Evolutionary conservation across 2,329 filamentous ascomycete genomes (phyloP), one percentile per base, ranked within the genome.

Genomic region (Tolypocladium capitatum): DNA sequence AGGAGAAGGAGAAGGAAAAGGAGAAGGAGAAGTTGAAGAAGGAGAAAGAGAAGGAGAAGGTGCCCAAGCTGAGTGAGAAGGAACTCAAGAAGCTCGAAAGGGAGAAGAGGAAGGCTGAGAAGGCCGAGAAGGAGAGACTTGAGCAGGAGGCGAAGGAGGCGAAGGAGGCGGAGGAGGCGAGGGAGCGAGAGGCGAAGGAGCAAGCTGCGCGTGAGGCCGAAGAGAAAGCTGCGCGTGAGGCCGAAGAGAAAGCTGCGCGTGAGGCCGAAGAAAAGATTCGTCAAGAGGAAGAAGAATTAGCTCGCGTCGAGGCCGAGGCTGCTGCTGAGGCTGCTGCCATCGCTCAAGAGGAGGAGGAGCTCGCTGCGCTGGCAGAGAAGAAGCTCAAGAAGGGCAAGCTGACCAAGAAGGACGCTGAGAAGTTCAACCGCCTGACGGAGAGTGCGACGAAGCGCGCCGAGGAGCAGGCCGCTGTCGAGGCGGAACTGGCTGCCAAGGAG

Each of bases 61-160:
- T 68, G 46, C 62, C 64, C 9, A 74, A 70, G 57, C 60, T 75
- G 38, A 69, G 59, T 57, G 71, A 72, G 54, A 75, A 71, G 50
- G 73, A 76, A 55, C 66, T 70, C 18, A 70, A 72, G 55, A 73
- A 73, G 55, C 70, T 73, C 21, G 72, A 75, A 46, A 71, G 71
- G 56, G 65, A 71, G 53, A 70, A 68, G 57, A 67, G 65, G 30
- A 69, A 69, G 55, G 62, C 63, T 14, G 48, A 66, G 67, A 55
- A 68, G 65, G 60, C 63, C 60, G 35, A 66, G 62, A 58, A 62
- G 51, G 59, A 65, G 60, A 51, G 54, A 35, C 52, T 57, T 4
- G 57, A 58, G 28, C 51, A 56, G 35, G 53, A 56, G 43, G 54
- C 51, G 20, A 53, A 55, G 43, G 58, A 60, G 31, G 56, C 58